Conservation (phyloP, 2,329 filamentous ascomycete species). For the Aspergillus phoenicis region DNA sequence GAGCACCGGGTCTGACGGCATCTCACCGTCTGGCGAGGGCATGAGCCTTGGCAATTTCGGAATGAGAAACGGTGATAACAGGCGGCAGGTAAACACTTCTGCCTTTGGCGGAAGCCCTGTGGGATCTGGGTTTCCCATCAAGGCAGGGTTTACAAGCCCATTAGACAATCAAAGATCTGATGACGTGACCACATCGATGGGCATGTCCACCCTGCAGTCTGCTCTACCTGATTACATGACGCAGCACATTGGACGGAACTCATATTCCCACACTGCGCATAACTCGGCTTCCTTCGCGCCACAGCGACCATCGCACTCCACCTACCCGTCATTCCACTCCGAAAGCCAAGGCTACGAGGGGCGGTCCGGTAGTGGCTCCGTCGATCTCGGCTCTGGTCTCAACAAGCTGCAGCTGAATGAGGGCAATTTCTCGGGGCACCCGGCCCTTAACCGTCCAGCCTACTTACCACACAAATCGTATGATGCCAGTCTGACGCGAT, state of each 20-base stretch:
- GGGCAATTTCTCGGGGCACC: constrained; percentile 37
- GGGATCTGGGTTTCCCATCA: constrained; percentile 33
- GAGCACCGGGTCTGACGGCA: constrained; percentile 34
- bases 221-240: constrained; percentile 33
- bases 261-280: constrained; percentile 38
- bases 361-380: constrained; percentile 31
- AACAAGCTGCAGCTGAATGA: constrained; percentile 42
- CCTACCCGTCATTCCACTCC: constrained; percentile 44
- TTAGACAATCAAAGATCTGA: constrained; percentile 35
- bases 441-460: constrained; percentile 28
- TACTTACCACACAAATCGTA: constrained; percentile 42
- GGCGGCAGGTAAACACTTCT: constrained; percentile 35
- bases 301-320: constrained; percentile 39
- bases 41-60: constrained; percentile 33
- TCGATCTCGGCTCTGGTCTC: constrained; percentile 36
- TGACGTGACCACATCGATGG: constrained; percentile 31
- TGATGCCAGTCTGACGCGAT: constrained; percentile 51
- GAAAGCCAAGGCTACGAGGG: constrained; percentile 39
- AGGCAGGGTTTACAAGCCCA: constrained; percentile 32
- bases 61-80: constrained; percentile 35
- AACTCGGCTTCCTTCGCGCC: constrained; percentile 37
- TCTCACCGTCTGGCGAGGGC: constrained; percentile 39
- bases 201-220: constrained; percentile 34
- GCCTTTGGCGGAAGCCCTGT: constrained; percentile 36
- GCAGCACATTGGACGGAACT: constrained; percentile 27